Base-by-base conservation (phyloP, 495 filamentous ascomycete species). In the Penicillium bialowiezense region DNA sequence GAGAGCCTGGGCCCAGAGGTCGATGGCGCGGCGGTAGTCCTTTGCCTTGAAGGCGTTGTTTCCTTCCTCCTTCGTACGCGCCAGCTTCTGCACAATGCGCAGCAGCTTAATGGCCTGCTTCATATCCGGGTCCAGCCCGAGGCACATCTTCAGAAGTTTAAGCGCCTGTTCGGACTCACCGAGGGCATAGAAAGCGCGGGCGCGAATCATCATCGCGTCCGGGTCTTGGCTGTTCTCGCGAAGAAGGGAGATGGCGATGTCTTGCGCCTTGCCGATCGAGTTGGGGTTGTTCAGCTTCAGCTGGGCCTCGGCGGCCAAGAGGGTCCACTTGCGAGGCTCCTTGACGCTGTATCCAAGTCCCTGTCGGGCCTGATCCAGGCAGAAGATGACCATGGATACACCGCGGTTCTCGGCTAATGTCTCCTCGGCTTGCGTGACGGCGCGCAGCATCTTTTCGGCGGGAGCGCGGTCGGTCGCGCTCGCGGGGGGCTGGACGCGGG, bases 141-240 rank as follows among this genome's bases (percentile, higher is more conserved):
- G 69, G 18, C 93, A 95, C 69, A 93, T 86, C 55, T 88, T 81
- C 72, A 97, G 91, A 68, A 95, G 86, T 59, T 91, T 86, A n/a
- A 95, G 74, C 2, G 93, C 95, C 72, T 96, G 95, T 0, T 91
- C 88, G 54, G 96, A 96, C 55, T 98, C 95, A 19, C 93, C 93
- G 63, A 90, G 85, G 5, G 84, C 86, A 59, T 97, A 97, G 50
- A 93, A 75, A 7, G 90, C 87, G 42, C 90, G 81, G 19, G 93
- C 93, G 34, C 93, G 83, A 44, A 98, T 76, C 31, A 97, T 86
- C 58, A 97, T 70, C 2, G 93, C 95, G 68, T 98, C 95, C 9
- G 93, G 91, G 62, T 98, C 93, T 62, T 89, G 83, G 69, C 72
- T 87, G 71, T 97, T 97, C 56, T 83, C 77, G 18, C 93, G 80